Evolutionary conservation across 306 rosid genomes (phyloP), one percentile per base, ranked within the genome.

Genomic region (Rosa persica): DNA sequence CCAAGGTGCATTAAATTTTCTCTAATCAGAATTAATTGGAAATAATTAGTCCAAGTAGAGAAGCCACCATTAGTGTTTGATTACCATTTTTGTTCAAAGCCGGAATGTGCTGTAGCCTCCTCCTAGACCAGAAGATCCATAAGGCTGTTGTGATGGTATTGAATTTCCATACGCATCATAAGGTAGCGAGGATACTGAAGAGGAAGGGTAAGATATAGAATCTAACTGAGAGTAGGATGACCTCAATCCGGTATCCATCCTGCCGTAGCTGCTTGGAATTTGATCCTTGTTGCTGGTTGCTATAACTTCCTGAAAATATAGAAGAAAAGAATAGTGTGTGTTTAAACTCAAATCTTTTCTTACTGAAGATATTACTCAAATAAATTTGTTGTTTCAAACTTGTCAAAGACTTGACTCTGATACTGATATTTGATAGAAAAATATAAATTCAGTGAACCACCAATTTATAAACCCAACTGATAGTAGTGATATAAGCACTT

Each of bases 51-150:
- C 77, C 82, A 74, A 75, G 74, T 42, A 64, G 46, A 83, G 76
- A 80, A 85, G 70, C 62, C 81, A 68, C 71, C 70, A 58, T 73
- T 30, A 70, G 72, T 42, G 81, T 40, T 74, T 75, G 58, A 22
- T 70, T 74, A 55, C 76, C 78, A 73, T 61, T 23, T 67, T 67
- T 17, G 19, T 67, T 90, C 85, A 94, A 79, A 92, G 96, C 85
- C 97, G 89, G 82, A 94, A 94, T 71, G 89, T 87, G 88, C 80
- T 84, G 88, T 88, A 94, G 81, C 96, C 96, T 83, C 98, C 97
- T 39, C 98, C 96, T 19, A 83, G 81, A 58, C 92, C 89, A 36
- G 98, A 89, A 71, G 97, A 90, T 78, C 94, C 97, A 70, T 94
- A 92, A 17, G 89, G 71, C 39, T 67, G 71, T 20, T 39, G 71